These are phyloP conservation scores for Rugonectria rugulosa DNA, from an alignment of 2,329 filamentous ascomycete species.

Conservation along the genomic window DNA sequence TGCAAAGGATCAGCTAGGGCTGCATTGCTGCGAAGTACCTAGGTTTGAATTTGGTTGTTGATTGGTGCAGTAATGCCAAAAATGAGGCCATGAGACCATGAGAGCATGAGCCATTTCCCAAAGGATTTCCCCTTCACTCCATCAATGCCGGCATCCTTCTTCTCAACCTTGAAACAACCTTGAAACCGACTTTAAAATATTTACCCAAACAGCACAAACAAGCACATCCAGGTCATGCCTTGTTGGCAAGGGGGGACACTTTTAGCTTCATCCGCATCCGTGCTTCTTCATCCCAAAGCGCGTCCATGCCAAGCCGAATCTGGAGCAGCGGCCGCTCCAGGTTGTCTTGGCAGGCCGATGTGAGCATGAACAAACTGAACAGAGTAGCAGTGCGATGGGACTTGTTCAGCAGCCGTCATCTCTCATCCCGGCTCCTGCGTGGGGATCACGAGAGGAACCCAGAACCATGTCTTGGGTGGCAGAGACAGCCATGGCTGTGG, in stretches of 20 bases:
- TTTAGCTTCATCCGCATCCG: no score
- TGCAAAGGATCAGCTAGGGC: neutral
- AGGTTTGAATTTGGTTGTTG: neutral
- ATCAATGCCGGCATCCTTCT: neutral
- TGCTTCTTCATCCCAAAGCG: neutral
- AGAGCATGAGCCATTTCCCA: conserved; percentile 7
- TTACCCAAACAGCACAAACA: neutral
- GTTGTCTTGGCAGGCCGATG: conserved; percentile 26
- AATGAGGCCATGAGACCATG: neutral
- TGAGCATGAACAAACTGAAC: conserved; percentile 37
- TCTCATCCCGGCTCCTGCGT: neutral
- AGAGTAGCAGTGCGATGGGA: no score
- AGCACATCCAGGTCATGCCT: no score
- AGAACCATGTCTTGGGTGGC: no score
- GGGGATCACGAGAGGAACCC: no score
- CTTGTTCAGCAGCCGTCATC: neutral
- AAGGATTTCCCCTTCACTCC: neutral
- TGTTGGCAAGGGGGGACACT: no score
- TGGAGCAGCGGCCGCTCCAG: conserved; percentile 23
- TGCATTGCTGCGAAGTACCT: neutral
- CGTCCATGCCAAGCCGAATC: conserved; percentile 20
- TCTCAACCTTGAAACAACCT: conserved; percentile 8
- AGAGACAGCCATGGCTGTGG: no score
- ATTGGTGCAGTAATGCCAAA: neutral
- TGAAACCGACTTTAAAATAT: conserved; percentile 10